Conservation (phyloP, 495 filamentous ascomycete genomes). For the Trichocladium antarcticum region DNA sequence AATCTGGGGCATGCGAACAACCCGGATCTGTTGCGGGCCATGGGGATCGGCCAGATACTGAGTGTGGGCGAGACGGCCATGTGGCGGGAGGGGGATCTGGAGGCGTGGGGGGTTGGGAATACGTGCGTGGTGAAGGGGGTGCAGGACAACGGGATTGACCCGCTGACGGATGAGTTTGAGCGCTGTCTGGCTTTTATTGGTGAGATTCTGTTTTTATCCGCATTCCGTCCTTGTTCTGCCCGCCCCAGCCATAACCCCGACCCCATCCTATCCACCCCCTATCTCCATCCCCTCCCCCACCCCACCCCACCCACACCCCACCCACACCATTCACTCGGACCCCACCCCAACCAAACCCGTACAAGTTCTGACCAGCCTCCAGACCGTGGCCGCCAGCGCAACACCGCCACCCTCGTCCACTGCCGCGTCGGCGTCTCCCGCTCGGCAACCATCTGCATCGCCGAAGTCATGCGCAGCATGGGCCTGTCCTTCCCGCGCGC, state of each 20-base stretch:
- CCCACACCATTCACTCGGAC: not conserved
- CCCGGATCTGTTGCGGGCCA: conserved; percentile 59
- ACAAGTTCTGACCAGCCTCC: too few species aligned
- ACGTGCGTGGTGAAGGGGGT: conserved; percentile 70
- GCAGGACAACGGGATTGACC: conserved; percentile 94
- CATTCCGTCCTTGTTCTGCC: too few species aligned
- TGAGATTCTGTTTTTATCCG: conserved; percentile 25
- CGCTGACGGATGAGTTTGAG: conserved; percentile 76
- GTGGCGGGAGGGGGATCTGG: conserved; percentile 60
- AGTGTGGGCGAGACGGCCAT: conserved; percentile 86
- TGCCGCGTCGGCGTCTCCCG: conserved; percentile 93
- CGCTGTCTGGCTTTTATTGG: conserved; percentile 86
- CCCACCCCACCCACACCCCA: not conserved
- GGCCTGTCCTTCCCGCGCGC: conserved; percentile 79
- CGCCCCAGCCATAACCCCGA: not conserved
- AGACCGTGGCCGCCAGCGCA: conserved; percentile 66
- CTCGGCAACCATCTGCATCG: conserved; percentile 95
- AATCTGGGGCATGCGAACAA: conserved; percentile 92
- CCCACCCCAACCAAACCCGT: not conserved
- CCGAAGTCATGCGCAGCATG: conserved; percentile 80
- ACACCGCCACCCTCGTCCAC: conserved; percentile 85
- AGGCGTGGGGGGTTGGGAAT: conserved; percentile 60
- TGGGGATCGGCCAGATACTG: conserved; percentile 80
- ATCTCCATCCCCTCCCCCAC: not conserved
- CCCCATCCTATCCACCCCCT: not conserved